These are phyloP conservation scores for Nitzschia palea DNA, from an alignment of 108 stramenopile species.

Conservation along the genomic window DNA sequence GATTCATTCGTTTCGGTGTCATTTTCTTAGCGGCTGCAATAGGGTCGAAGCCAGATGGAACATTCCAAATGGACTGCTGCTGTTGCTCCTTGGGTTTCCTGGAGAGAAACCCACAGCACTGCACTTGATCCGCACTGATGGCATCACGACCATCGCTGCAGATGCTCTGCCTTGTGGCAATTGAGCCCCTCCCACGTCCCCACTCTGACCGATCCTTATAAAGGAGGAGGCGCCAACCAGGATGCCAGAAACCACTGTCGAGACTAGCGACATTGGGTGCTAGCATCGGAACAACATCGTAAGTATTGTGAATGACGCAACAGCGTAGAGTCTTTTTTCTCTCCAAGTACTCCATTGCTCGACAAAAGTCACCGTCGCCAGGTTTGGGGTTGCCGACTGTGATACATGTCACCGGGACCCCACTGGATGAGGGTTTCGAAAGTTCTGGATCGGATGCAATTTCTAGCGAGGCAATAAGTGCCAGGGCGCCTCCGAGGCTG, in stretches of 20 bases:
- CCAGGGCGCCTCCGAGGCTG: slow-evolving; percentile 66
- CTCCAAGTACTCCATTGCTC: slow-evolving; percentile 14
- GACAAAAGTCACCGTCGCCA: slow-evolving; percentile 15
- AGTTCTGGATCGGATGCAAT: slow-evolving; percentile 5
- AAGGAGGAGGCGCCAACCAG: neutral
- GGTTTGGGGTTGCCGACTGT: slow-evolving; percentile 20
- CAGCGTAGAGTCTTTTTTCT: slow-evolving; percentile 16
- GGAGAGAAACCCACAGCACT: neutral
- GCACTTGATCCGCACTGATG: neutral
- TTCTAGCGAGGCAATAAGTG: slow-evolving; percentile 12
- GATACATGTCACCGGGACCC: slow-evolving; percentile 13
- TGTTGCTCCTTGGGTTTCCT: neutral
- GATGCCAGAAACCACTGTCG: slow-evolving; percentile 7
- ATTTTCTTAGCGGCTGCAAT: slow-evolving; percentile 4
- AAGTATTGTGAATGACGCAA: slow-evolving; percentile 11
- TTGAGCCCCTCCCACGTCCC: neutral
- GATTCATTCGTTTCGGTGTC: neutral
- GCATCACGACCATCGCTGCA: neutral
- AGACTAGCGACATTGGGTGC: neutral
- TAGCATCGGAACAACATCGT: slow-evolving; percentile 24
- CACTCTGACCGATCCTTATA: neutral
- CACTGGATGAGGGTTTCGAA: neutral
- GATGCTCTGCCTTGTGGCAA: neutral
- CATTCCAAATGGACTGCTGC: neutral
- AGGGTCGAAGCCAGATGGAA: neutral